Evolutionary conservation across 176 grass and related monocot species (phyloP).

Genomic region (Musa itinerans): DNA sequence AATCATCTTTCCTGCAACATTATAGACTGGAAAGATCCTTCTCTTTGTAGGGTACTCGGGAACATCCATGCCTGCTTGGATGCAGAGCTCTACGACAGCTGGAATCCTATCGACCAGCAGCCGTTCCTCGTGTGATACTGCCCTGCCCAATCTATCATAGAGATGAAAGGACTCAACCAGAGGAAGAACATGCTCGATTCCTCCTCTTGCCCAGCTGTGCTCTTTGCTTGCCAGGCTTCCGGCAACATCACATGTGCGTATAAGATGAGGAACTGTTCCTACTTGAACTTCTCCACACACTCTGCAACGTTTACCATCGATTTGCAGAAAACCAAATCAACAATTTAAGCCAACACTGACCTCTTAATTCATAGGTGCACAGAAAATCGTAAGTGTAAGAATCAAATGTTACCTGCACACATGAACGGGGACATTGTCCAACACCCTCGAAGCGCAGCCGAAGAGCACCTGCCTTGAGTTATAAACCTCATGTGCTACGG

Average conservation of each 20-base stretch:
- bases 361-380: too few relatives aligned
- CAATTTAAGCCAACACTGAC: background rate
- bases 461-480: background rate
- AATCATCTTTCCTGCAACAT: constrained; percentile 23
- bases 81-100: constrained; percentile 21
- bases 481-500: constrained; percentile 18
- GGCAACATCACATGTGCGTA: constrained; percentile 20
- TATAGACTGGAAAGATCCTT: constrained; percentile 21
- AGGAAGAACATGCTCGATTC: constrained; percentile 23
- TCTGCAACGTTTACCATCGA: background rate
- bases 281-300: constrained; percentile 25
- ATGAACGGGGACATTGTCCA: constrained; percentile 5
- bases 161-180: constrained; percentile 24
- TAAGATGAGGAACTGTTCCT: constrained; percentile 15
- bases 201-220: constrained; percentile 19
- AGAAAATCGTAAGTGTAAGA: too few relatives aligned
- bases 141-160: constrained; percentile 26
- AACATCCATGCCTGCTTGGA: constrained; percentile 22
- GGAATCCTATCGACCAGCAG: constrained; percentile 22
- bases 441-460: constrained; percentile 6
- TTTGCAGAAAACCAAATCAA: background rate
- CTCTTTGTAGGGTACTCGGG: constrained; percentile 22
- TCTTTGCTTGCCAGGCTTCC: constrained; percentile 19
- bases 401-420: constrained; percentile 7
- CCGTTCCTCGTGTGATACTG: constrained; percentile 24